Evolutionary conservation across 768 basidiomycete genomes (phyloP).

Genomic region (Agrocybe pediades): DNA sequence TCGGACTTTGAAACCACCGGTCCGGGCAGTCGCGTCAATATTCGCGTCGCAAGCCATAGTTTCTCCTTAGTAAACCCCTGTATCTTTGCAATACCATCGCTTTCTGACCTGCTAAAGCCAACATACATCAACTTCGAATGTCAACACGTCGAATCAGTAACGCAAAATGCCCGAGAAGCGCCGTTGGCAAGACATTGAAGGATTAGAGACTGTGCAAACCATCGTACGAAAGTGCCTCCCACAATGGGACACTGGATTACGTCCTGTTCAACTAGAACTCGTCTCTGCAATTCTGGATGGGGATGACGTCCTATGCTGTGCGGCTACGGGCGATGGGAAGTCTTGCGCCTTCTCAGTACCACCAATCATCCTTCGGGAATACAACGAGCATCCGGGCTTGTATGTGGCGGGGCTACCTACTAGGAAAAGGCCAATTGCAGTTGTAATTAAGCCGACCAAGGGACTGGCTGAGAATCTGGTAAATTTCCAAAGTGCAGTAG

Average conservation of each 20-base stretch:
- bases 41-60: not conserved
- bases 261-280: constrained; percentile 3
- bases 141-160: not conserved
- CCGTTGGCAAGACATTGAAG: constrained; percentile 2
- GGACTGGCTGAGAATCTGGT: constrained; percentile 23
- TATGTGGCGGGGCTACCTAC: constrained; percentile 11
- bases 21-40: constrained; percentile 8
- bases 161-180: not conserved
- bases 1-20: constrained; percentile 2
- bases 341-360: constrained; percentile 3
- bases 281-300: constrained; percentile 4
- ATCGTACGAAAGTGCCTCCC: constrained; percentile 5
- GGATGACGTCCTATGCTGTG: constrained; percentile 2
- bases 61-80: constrained; percentile 4
- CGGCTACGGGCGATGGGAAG: constrained; percentile 6
- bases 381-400: not conserved
- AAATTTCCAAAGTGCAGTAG: not conserved
- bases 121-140: not conserved
- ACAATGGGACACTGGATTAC: not conserved
- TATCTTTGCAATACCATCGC: not conserved
- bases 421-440: constrained; percentile 13
- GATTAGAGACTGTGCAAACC: not conserved
- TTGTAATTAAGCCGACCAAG: constrained; percentile 25
- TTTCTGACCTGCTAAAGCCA: not conserved
- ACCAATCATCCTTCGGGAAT: not conserved